Conservation (phyloP, 2,329 filamentous ascomycete genomes). For the Colletotrichum chrysophilum region DNA sequence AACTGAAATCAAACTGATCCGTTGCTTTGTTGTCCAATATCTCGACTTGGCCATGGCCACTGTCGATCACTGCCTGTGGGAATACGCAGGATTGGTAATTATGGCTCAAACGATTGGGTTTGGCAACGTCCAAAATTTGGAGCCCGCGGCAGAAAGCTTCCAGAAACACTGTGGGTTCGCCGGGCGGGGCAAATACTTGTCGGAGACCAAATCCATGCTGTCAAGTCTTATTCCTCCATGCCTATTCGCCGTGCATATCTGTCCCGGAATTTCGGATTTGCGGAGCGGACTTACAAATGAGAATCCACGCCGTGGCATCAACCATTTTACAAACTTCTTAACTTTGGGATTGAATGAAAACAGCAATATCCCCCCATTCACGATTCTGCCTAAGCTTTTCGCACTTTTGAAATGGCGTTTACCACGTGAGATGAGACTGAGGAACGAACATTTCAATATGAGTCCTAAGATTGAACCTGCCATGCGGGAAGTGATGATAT, state of each 20-base stretch:
- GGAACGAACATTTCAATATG: neutral
- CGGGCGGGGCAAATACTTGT: neutral
- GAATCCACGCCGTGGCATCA: neutral
- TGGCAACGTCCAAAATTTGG: neutral
- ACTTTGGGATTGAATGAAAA: neutral
- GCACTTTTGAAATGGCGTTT: neutral
- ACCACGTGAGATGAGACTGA: neutral
- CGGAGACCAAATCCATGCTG: neutral
- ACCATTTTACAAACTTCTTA: neutral
- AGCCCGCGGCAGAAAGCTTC: neutral
- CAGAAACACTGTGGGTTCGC: neutral
- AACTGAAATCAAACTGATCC: neutral
- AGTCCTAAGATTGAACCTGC: neutral
- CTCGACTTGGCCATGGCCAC: rapidly evolving
- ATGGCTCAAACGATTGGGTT: neutral
- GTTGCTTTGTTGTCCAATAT: neutral
- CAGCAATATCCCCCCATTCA: neutral
- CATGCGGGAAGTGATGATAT: neutral
- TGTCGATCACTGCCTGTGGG: neutral
- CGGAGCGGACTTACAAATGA: neutral
- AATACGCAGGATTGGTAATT: neutral
- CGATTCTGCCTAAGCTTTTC: neutral
- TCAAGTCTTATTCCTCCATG: neutral
- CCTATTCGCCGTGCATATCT: neutral
- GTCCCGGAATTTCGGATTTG: neutral